Conservation (phyloP, 257 asterid species). For the Fraxinus pennsylvanica region DNA sequence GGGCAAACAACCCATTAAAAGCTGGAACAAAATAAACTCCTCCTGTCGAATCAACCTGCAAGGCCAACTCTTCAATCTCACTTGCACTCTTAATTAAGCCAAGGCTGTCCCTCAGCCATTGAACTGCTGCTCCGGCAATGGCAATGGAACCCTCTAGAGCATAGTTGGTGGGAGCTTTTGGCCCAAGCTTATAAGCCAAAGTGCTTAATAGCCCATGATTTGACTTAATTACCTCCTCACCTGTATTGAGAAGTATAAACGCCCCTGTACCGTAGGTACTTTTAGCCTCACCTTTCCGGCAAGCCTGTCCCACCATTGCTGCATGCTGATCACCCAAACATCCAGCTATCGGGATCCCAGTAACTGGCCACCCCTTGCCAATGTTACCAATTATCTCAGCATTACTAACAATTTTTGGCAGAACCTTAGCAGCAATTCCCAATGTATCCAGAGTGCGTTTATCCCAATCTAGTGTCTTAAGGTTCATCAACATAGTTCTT, state of each 20-base stretch:
- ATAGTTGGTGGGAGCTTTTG: constrained; percentile 73
- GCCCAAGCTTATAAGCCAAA: constrained; percentile 84
- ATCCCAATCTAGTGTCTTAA: constrained; percentile 83
- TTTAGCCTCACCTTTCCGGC: constrained; percentile 84
- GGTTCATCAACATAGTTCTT: constrained; percentile 92
- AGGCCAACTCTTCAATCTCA: constrained; percentile 89
- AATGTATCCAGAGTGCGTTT: constrained; percentile 42
- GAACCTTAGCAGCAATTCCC: constrained; percentile 49
- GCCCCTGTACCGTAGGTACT: constrained; percentile 97
- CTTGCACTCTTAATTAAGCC: constrained; percentile 73
- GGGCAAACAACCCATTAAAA: constrained; percentile 91
- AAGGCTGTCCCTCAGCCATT: constrained; percentile 92
- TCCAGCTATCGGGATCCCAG: constrained; percentile 81
- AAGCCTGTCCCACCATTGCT: constrained; percentile 94
- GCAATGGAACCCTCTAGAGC: constrained; percentile 98
- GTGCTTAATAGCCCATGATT: constrained; percentile 83
- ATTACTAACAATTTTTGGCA: constrained; percentile 78
- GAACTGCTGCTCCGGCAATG: constrained; percentile 97
- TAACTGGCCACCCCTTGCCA: constrained; percentile 70
- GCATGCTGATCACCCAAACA: constrained; percentile 98
- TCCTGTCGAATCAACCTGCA: constrained; percentile 65
- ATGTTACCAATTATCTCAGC: constrained; percentile 76
- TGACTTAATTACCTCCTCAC: constrained; percentile 61
- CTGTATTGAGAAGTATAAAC: constrained; percentile 81
- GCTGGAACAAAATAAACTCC: constrained; percentile 98